These are phyloP conservation scores for Marasmius sp. DNA, from an alignment of 1,284 basidiomycete species.

Conservation along the genomic window DNA sequence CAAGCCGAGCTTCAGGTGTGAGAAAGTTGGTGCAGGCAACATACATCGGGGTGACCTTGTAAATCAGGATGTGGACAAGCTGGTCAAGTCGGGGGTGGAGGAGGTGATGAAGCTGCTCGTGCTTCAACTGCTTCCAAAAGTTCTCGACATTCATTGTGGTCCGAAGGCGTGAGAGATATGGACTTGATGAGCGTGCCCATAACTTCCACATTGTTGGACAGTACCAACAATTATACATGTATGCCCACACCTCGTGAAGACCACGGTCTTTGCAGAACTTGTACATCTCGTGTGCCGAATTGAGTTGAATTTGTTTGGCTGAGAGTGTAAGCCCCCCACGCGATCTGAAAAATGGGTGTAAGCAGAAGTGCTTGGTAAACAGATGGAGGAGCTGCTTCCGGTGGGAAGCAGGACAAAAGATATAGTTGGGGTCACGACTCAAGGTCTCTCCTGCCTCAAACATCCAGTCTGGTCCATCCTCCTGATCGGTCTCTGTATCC, in stretches of 20 bases:
- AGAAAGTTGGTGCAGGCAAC: slow-evolving; percentile 16
- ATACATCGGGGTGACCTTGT: slow-evolving; percentile 23
- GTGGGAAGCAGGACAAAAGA: slow-evolving; percentile 32
- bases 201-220: slow-evolving; percentile 27
- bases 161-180: slow-evolving; percentile 19
- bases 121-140: slow-evolving; percentile 31
- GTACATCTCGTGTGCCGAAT: slow-evolving; percentile 32
- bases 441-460: slow-evolving; percentile 28
- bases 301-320: slow-evolving; percentile 17
- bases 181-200: slow-evolving; percentile 29
- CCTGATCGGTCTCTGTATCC: slow-evolving; percentile 12
- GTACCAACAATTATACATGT: slow-evolving; percentile 34
- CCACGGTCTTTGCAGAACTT: slow-evolving; percentile 26
- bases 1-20: slow-evolving; percentile 16
- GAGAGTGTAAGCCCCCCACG: slow-evolving; percentile 9
- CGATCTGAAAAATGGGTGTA: slow-evolving; percentile 27
- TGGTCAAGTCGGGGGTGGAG: slow-evolving; percentile 27
- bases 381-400: slow-evolving; percentile 23
- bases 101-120: slow-evolving; percentile 25
- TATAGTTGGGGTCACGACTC: slow-evolving; percentile 22
- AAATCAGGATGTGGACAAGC: slow-evolving; percentile 26
- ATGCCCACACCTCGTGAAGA: slow-evolving; percentile 33
- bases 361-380: slow-evolving; percentile 31
- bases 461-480: slow-evolving; percentile 30
- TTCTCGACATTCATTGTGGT: slow-evolving; percentile 35